phyloP scores from a whole-genome alignment of 805 yeast genomes.

The Groenewaldozyma salmanticensis region DNA sequence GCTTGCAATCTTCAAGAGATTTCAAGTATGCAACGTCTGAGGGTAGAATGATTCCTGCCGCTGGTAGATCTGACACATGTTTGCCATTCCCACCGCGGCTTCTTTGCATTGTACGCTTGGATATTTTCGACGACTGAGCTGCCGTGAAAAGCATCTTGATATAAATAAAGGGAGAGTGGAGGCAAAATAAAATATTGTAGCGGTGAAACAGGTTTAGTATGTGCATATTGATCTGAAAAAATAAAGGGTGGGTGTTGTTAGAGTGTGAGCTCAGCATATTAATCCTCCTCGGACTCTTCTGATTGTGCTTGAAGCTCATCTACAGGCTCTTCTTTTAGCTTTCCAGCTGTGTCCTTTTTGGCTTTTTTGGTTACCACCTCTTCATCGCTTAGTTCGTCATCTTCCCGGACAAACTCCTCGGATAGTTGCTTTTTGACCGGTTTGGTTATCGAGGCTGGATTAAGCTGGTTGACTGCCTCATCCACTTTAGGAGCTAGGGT shows the following conservation, averaged over 20 bases:
- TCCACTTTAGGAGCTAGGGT: conserved; percentile 14
- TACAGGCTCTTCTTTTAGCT: too few relatives aligned
- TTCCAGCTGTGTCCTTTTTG: too few relatives aligned
- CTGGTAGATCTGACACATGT: not conserved
- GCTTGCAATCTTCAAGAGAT: conserved; percentile 17
- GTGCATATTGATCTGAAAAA: too few relatives aligned
- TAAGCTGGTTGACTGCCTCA: conserved; percentile 16
- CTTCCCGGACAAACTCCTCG: not conserved
- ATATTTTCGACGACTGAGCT: not conserved
- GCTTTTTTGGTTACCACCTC: too few relatives aligned
- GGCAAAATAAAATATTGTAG: not conserved
- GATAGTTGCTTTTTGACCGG: not conserved
- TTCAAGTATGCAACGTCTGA: conserved; percentile 14
- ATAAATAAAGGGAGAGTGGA: not conserved
- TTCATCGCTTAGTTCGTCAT: conserved; percentile 3
- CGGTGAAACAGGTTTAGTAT: too few relatives aligned
- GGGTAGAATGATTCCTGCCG: conserved; percentile 9
- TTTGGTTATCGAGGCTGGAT: conserved; percentile 1
- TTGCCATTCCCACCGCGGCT: not conserved
- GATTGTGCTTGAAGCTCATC: too few relatives aligned
- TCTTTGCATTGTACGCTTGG: not conserved
- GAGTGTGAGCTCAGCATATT: too few relatives aligned
- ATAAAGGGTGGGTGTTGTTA: too few relatives aligned
- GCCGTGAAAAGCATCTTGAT: not conserved
- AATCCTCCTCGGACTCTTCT: too few relatives aligned